Base-by-base conservation (phyloP, 495 filamentous ascomycete genomes). In the Hyaloscypha bicolor region DNA sequence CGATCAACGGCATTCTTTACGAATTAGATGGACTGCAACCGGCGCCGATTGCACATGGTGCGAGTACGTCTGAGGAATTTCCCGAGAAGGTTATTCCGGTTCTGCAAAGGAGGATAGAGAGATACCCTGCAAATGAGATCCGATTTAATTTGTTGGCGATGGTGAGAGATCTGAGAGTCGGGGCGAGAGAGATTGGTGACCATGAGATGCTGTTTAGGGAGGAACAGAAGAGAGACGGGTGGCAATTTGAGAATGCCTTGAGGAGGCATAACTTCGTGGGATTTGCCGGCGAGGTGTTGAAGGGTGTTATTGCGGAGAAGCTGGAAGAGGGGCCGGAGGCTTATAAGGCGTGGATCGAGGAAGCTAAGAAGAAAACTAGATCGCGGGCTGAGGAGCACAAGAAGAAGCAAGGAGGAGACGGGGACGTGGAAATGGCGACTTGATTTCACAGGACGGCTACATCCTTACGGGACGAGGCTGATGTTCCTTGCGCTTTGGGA, bases 181-280 rank as follows among this genome's bases (percentile, higher is more conserved):
- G 82, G 66, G 96, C 96, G 62, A 76, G 85, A 53, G 93, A 95
- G 81, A 83, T 93, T 63, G 95, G 94, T 21, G 95, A 99, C 78
- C 68, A 72, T 60, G 94, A 97, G 77, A 78, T 85, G 75, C 76
- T 98, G 72, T 83, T 87, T 72, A 81, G 88, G 64, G 93, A 98
- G 85, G 88, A 94, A 83, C 79, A 84, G 76, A 97, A 96, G 87
- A 80, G 95, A 63, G 83, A 80, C 61, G 91, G 86, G 35, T 99
- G 95, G 96, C 85, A 86, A 73, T 98, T 94, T 88, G 95, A 99
- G 86, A 98, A 99, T 79, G 92, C 93, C 32, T 80, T 99, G 75
- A 79, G 95, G 65, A 79, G 91, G 72, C 94, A 95, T 78, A 99
- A 99, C 75, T 98, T 99, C 79, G 90, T 99, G 21, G 96, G 93